phyloP scores from a whole-genome alignment of 768 basidiomycete species.

The Tulasnella sp. region DNA sequence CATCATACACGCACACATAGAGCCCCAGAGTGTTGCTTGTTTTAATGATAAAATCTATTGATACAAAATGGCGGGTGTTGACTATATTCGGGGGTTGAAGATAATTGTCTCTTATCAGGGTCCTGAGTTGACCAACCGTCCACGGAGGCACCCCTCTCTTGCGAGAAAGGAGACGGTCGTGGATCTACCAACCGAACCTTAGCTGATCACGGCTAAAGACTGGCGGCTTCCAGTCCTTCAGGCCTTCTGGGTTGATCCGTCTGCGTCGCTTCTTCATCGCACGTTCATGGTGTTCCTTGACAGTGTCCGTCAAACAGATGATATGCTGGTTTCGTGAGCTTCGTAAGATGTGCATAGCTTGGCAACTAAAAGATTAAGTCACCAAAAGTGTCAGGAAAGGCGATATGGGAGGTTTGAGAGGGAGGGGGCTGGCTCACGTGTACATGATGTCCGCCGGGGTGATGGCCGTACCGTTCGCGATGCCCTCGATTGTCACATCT shows the following conservation, averaged over 20 bases:
- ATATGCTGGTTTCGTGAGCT: slow-evolving; percentile 93
- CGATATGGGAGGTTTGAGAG: background rate
- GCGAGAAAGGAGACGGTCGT: too few species aligned
- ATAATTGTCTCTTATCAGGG: too few species aligned
- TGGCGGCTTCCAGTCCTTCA: slow-evolving; percentile 86
- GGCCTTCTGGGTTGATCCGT: slow-evolving; percentile 63
- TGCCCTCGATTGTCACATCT: slow-evolving; percentile 90
- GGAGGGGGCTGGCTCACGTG: slow-evolving; percentile 60
- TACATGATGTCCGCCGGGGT: slow-evolving; percentile 96
- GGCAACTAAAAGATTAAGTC: slow-evolving; percentile 48
- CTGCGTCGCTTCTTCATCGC: slow-evolving; percentile 64
- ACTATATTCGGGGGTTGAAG: too few species aligned
- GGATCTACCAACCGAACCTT: slow-evolving; percentile 41
- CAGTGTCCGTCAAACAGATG: slow-evolving; percentile 80
- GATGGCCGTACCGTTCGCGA: slow-evolving; percentile 90
- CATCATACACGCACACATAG: too few species aligned
- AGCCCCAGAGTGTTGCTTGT: too few species aligned
- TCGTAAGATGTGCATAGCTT: slow-evolving; percentile 87
- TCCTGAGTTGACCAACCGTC: too few species aligned
- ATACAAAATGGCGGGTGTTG: too few species aligned
- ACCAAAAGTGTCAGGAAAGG: too few species aligned
- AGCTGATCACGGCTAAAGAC: slow-evolving; percentile 84
- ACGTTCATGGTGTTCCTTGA: slow-evolving; percentile 85
- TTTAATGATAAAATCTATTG: too few species aligned
- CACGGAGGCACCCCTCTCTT: too few species aligned